Conservation (phyloP, 2,329 filamentous ascomycete genomes). For the Fusarium verrucosum region DNA sequence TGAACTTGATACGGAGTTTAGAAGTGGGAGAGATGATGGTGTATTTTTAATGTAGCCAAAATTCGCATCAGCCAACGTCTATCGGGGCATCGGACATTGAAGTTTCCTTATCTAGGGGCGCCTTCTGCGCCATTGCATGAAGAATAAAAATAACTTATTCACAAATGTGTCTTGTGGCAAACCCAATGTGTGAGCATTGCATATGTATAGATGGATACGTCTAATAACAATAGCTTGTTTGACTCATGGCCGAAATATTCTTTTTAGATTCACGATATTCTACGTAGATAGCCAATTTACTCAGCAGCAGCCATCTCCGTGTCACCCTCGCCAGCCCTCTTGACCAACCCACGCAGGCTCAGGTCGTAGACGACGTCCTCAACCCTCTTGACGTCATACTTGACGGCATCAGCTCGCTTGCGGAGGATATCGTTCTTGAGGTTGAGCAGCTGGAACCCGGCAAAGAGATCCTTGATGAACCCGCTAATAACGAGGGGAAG, state of each 20-base stretch:
- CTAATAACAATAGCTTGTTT: background rate
- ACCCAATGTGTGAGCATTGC: background rate
- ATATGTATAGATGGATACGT: background rate
- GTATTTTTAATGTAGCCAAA: conserved; percentile 43
- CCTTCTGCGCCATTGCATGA: conserved; percentile 5
- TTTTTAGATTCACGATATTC: background rate
- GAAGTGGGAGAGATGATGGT: conserved; percentile 17
- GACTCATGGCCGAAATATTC: background rate
- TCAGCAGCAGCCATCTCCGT: conserved; percentile 52
- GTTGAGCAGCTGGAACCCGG: conserved; percentile 96
- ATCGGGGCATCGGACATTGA: background rate
- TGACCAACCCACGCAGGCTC: conserved; percentile 82
- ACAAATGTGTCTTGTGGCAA: background rate
- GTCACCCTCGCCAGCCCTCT: conserved; percentile 54
- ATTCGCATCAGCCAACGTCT: conserved; percentile 13
- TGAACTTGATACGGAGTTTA: conserved; percentile 18
- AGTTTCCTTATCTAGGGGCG: conserved; percentile 9
- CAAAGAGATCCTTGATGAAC: conserved; percentile 95
- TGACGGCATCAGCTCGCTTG: conserved; percentile 89
- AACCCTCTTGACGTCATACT: conserved; percentile 97
- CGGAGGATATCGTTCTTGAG: conserved; percentile 94
- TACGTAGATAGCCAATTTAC: conserved; percentile 17
- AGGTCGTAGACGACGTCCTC: conserved; percentile 98
- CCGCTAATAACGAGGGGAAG: conserved; percentile 87
- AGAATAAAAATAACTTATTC: conserved; percentile 15